Evolutionary conservation across 1,284 basidiomycete species (phyloP).

Genomic region (Puccinia polysora): DNA sequence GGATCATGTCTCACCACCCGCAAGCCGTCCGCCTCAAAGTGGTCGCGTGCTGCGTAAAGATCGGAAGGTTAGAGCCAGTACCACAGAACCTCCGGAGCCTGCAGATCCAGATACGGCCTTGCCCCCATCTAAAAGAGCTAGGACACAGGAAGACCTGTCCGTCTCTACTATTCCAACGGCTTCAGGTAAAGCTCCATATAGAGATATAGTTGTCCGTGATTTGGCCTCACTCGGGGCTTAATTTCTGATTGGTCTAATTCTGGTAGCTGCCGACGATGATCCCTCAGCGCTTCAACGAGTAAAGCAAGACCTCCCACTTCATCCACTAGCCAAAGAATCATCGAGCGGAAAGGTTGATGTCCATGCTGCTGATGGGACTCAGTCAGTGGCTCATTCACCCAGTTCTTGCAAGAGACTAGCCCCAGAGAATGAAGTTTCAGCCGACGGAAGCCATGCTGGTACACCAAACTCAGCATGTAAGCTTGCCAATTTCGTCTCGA

Average conservation of each 20-base stretch:
- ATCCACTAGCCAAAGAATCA: not conserved
- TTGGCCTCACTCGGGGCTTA: not conserved
- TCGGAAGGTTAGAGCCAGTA: not conserved
- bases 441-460: conserved; percentile 13
- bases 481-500: too few species aligned
- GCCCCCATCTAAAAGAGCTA: not conserved
- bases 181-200: conserved; percentile 8
- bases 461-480: conserved; percentile 34
- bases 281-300: not conserved
- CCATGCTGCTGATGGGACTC: not conserved
- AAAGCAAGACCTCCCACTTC: not conserved
- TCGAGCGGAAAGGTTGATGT: not conserved
- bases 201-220: not conserved
- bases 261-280: not conserved
- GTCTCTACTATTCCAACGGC: not conserved
- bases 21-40: not conserved
- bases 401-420: conserved; percentile 1
- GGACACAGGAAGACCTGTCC: not conserved
- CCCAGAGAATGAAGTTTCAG: conserved; percentile 18
- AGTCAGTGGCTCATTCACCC: conserved; percentile 16
- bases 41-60: not conserved
- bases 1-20: too few species aligned
- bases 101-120: too few species aligned
- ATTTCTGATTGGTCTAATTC: not conserved
- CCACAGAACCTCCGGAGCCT: not conserved